A percentile compares a stretch with the other conserved stretches of the same genome.
These are phyloP conservation scores for Heterobasidion occidentale DNA, from an alignment of 1,284 basidiomycete genomes.

Conservation along the genomic window DNA sequence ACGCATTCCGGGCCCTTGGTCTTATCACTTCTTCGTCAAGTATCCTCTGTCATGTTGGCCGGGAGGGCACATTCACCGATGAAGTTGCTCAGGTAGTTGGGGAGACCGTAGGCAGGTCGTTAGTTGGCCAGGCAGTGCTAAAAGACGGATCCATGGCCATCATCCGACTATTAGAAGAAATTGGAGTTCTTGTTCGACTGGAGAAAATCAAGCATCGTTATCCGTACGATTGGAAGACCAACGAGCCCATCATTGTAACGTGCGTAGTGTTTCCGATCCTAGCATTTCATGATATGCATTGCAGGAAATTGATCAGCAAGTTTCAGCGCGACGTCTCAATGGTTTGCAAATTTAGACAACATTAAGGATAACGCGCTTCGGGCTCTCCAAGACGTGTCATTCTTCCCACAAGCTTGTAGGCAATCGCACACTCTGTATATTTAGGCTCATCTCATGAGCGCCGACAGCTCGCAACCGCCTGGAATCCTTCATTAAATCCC, in stretches of 20 bases:
- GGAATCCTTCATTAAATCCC: conserved; percentile 76
- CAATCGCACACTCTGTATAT: conserved; percentile 4
- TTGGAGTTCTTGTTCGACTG: conserved; percentile 59
- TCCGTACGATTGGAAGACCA: conserved; percentile 97
- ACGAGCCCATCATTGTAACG: conserved; percentile 88
- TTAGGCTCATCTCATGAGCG: conserved; percentile 5
- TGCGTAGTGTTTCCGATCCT: conserved; percentile 26
- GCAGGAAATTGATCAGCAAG: not conserved
- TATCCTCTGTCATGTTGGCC: conserved; percentile 76
- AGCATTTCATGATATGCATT: not conserved
- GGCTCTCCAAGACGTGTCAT: conserved; percentile 69
- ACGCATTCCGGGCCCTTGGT: conserved; percentile 49
- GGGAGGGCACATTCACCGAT: conserved; percentile 66
- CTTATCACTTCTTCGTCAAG: conserved; percentile 32
- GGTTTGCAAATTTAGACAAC: conserved; percentile 89
- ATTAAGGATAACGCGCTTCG: conserved; percentile 75
- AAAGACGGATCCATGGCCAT: conserved; percentile 63
- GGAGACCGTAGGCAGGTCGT: conserved; percentile 28
- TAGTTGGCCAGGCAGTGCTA: conserved; percentile 73
- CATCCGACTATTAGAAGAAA: conserved; percentile 52
- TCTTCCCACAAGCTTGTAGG: conserved; percentile 74
- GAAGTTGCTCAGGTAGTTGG: conserved; percentile 49
- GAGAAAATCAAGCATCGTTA: conserved; percentile 82
- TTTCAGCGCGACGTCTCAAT: conserved; percentile 89
- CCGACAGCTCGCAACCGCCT: conserved; percentile 73